Base-by-base conservation (phyloP, 1,284 basidiomycete genomes). In the Apiotrichum porosum region DNA sequence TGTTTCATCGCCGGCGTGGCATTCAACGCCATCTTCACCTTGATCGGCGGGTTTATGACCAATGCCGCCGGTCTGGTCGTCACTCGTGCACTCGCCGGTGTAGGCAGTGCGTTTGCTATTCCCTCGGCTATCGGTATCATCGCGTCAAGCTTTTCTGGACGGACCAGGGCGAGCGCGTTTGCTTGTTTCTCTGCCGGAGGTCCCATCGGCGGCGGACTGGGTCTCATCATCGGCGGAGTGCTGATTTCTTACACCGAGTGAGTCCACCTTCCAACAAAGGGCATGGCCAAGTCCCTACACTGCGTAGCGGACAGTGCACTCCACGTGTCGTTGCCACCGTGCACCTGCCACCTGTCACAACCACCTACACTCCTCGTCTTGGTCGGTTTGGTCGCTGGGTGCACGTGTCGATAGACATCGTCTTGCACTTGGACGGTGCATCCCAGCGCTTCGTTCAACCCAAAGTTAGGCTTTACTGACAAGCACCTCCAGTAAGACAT, bases 121-220 rank as follows among this genome's bases (percentile, higher is more conserved):
- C 70, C 70, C 9, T 58, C 58, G 5, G 66, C 65, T 3, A 75
- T 89, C 17, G 87, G 88, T 1, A 88, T 87, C 47, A 77, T 90
- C 18, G 86, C 87, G 0, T 78, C 83, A 31, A 75, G 81, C 0
- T 89, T 89, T 62, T 83, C 84, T 3, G 66, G 83, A 0, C 76
- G 76, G 9, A 77, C 81, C 1, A 79, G 88, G 6, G 81, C 84
- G 0, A 71, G 81, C 0, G 87, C 86, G 0, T 89, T 89, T 56
- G 81, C 87, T 1, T 82, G 83, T 0, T 89, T 88, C 51, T 60
- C 63, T 3, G 70, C 87, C 0, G 88, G 89, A 15, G 87, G 86
- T 4, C 88, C 89, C 0, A 68, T 91, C 1, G 89, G 88, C 0
- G 83, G 78, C 1, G 83, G 81, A 0, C 69, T 90, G 8, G 88